Percentiles rank a stretch among this genome's conserved stretches.
Evolutionary conservation across 345 rosid species (phyloP).

Genomic region (Hibiscus tridactylites): DNA sequence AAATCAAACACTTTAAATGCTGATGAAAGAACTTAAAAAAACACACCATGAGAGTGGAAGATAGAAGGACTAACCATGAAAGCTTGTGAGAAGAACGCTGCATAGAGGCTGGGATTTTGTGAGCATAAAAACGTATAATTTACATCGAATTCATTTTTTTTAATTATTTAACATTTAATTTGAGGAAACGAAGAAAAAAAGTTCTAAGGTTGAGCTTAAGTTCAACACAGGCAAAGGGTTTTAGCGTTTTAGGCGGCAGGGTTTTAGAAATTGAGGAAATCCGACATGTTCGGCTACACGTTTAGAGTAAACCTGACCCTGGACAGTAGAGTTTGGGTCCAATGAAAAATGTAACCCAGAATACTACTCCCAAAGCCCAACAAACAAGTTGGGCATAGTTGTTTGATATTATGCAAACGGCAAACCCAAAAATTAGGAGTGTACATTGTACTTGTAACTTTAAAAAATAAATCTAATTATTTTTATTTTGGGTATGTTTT

Average conservation of each 20-base stretch:
- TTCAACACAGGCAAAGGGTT: not conserved
- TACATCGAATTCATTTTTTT: not conserved
- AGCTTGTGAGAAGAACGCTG: slow-evolving; percentile 3
- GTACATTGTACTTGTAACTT: too few species aligned
- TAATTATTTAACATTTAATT: not conserved
- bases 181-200: not conserved
- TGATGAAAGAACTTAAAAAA: not conserved
- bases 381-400: too few species aligned
- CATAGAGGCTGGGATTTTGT: not conserved
- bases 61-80: not conserved
- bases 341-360: not conserved
- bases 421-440: too few species aligned
- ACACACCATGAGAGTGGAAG: not conserved
- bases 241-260: not conserved
- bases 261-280: not conserved
- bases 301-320: not conserved
- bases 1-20: not conserved
- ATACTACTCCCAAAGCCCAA: not conserved
- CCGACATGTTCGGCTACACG: not conserved
- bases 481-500: too few species aligned
- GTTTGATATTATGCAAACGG: too few species aligned
- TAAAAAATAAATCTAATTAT: not conserved
- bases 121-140: not conserved
- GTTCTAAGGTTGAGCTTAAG: not conserved
- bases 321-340: not conserved